Base-by-base conservation (phyloP, 2,329 filamentous ascomycete genomes). In the Mycosphaerelloides madeirae region DNA sequence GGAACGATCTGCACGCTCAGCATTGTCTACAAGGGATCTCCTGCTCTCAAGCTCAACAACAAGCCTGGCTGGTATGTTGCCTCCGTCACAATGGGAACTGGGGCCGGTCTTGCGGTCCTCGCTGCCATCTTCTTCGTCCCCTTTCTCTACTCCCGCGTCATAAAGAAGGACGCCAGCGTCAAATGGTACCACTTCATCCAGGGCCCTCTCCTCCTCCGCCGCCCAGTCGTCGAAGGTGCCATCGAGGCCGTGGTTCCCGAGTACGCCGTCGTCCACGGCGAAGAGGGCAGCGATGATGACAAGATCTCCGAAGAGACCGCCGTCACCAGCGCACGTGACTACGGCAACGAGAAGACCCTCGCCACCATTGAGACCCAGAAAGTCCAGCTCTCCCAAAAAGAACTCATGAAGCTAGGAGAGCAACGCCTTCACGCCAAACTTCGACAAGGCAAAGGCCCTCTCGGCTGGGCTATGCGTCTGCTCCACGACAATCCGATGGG, bases 391-490 rank as follows among this genome's bases (percentile, higher is more conserved):
- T 16, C 67, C 33, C 86, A 88, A 73, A 75, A 83, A 65, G 71
- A 82, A 51, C 72, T 85, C 42, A 61, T 82, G 43, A 73, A 69
- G 3, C 66, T 80, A 44, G 79, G 75, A 6, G 70, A 81, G 46
- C 73, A 72, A 15, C 73, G 69, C 35, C 75, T 83, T 57, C 78
- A 84, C 61, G 78, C 78, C 16, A 79, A 79, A 56, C 80, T 91
- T 42, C 68, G 78, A 44, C 70, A 77, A 65, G 75, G 73, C 46
- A 69, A 70, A 1, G 84, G 85, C 19, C 84, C 83, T 39, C 74
- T 91, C n/a, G 86, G 81, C 57, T 90, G 86, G 86, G 87, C 84
- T 29, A 86, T 91, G 83, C 84, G 86, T 56, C 79, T 74, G 39
- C 80, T 90, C 15, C 84, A 80, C 61, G 74, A 85, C 58, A 85